Conservation (phyloP, 148 eudicot genomes). For the Nepenthes mirabilis region DNA sequence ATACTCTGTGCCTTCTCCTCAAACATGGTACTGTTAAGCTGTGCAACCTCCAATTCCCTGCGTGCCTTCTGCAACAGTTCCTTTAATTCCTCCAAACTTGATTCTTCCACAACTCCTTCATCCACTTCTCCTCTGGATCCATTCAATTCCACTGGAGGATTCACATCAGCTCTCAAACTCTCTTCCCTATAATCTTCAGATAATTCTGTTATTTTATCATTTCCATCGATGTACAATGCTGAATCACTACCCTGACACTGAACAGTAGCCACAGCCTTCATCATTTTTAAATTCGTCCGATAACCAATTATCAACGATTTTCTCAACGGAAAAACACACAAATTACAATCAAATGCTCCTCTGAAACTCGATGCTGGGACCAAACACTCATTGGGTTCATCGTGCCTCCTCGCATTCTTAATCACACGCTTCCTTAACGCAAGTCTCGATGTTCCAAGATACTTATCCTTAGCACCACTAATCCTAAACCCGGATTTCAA, state of each 20-base stretch:
- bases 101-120: slow-evolving; percentile 30
- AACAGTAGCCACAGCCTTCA: slow-evolving; percentile 17
- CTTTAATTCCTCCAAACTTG: slow-evolving; percentile 49
- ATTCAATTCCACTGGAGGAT: slow-evolving; percentile 17
- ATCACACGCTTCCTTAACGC: slow-evolving; percentile 15
- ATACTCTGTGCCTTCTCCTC: slow-evolving; percentile 87
- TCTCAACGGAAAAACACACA: slow-evolving; percentile 12
- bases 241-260: slow-evolving; percentile 68
- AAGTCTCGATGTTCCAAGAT: slow-evolving; percentile 21
- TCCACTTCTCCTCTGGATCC: slow-evolving; percentile 27
- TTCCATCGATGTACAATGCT: slow-evolving; percentile 46
- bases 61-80: slow-evolving; percentile 53
- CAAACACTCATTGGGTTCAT: slow-evolving; percentile 8
- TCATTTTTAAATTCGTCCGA: slow-evolving; percentile 8
- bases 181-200: slow-evolving; percentile 26
- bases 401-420: slow-evolving; percentile 29
- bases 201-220: slow-evolving; percentile 32
- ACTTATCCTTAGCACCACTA: slow-evolving; percentile 19
- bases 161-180: slow-evolving; percentile 13
- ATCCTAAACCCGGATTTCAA: slow-evolving; percentile 17
- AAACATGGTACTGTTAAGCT: slow-evolving; percentile 63
- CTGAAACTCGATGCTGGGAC: slow-evolving; percentile 8
- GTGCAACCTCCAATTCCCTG: slow-evolving; percentile 75
- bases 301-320: slow-evolving; percentile 15
- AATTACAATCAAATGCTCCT: slow-evolving; percentile 15